These are phyloP conservation scores for Rhexocercosporidium sp. DNA, from an alignment of 2,329 filamentous ascomycete species.

Conservation along the genomic window DNA sequence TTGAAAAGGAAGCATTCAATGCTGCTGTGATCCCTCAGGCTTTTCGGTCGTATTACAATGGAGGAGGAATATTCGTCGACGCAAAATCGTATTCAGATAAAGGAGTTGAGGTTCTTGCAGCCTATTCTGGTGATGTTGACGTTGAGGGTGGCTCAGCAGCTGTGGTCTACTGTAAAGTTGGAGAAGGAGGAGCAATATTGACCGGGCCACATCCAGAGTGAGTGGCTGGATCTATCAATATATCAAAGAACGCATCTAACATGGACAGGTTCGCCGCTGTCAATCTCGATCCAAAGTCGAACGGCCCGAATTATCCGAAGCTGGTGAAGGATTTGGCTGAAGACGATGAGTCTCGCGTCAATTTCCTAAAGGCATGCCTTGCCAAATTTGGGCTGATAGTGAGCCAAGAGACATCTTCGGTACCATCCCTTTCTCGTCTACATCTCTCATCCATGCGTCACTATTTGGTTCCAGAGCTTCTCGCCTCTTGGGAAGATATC, in stretches of 20 bases:
- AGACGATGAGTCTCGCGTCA: constrained; percentile 71
- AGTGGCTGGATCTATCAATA: constrained; percentile 39
- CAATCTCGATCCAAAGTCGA: constrained; percentile 73
- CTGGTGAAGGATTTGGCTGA: constrained; percentile 70
- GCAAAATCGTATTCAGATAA: constrained; percentile 63
- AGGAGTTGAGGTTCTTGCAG: constrained; percentile 82
- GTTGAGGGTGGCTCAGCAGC: constrained; percentile 82
- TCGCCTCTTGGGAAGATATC: constrained; percentile 70
- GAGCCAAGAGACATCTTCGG: constrained; percentile 67
- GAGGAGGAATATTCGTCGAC: constrained; percentile 91
- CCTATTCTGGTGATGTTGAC: constrained; percentile 74
- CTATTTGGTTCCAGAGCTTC: constrained; percentile 68
- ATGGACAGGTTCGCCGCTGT: constrained; percentile 74
- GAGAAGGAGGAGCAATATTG: constrained; percentile 78
- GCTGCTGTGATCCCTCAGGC: constrained; percentile 58
- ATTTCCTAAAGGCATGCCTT: constrained; percentile 81
- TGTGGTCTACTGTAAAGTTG: constrained; percentile 81
- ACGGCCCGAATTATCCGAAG: constrained; percentile 70
- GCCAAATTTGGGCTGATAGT: constrained; percentile 82
- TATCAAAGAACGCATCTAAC: background rate
- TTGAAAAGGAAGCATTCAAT: constrained; percentile 64
- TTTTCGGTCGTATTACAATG: constrained; percentile 88
- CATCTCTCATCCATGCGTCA: constrained; percentile 77
- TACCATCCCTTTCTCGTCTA: constrained; percentile 81
- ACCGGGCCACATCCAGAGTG: constrained; percentile 94